Percentiles rank a stretch among this genome's conserved stretches.
phyloP scores from a whole-genome alignment of 768 basidiomycete genomes.

The Pleurotus pulmonarius region DNA sequence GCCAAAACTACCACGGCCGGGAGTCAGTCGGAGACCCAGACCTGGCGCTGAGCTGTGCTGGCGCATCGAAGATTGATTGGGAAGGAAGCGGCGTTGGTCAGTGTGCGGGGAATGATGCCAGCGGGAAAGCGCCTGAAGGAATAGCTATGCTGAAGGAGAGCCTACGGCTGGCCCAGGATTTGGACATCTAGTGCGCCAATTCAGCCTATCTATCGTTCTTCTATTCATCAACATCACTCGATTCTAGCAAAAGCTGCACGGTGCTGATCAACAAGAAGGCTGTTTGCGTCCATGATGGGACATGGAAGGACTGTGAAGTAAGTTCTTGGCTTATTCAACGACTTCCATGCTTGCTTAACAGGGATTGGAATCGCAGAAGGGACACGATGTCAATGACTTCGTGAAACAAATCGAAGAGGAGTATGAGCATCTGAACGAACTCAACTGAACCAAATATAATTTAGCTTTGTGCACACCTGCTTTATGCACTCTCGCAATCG shows the following conservation, averaged over 20 bases:
- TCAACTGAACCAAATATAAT: background rate
- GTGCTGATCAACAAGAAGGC: slow-evolving; percentile 66
- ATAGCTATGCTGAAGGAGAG: slow-evolving; percentile 61
- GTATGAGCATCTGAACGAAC: slow-evolving; percentile 58
- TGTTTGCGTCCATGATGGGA: slow-evolving; percentile 50
- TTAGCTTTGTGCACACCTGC: too few species aligned
- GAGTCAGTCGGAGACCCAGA: slow-evolving; percentile 62
- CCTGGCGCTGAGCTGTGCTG: slow-evolving; percentile 64
- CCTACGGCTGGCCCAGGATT: slow-evolving; percentile 32
- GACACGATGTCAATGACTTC: slow-evolving; percentile 74
- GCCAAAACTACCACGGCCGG: slow-evolving; percentile 68
- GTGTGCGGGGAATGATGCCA: slow-evolving; percentile 61
- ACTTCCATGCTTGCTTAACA: slow-evolving; percentile 48
- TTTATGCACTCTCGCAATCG: too few species aligned
- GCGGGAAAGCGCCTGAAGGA: slow-evolving; percentile 62
- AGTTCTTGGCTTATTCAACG: slow-evolving; percentile 40
- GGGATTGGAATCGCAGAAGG: slow-evolving; percentile 71
- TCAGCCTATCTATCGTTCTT: background rate
- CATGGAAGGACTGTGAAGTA: slow-evolving; percentile 14
- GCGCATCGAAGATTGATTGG: slow-evolving; percentile 67
- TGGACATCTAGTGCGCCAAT: slow-evolving; percentile 54
- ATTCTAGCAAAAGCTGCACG: slow-evolving; percentile 78
- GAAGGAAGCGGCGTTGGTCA: slow-evolving; percentile 45
- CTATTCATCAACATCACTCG: slow-evolving; percentile 8
- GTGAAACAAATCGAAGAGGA: slow-evolving; percentile 72